Percentiles rank a stretch among this genome's conserved stretches.
phyloP scores from a whole-genome alignment of 2,329 filamentous ascomycete genomes.

The Sarocladiaceae sp. region DNA sequence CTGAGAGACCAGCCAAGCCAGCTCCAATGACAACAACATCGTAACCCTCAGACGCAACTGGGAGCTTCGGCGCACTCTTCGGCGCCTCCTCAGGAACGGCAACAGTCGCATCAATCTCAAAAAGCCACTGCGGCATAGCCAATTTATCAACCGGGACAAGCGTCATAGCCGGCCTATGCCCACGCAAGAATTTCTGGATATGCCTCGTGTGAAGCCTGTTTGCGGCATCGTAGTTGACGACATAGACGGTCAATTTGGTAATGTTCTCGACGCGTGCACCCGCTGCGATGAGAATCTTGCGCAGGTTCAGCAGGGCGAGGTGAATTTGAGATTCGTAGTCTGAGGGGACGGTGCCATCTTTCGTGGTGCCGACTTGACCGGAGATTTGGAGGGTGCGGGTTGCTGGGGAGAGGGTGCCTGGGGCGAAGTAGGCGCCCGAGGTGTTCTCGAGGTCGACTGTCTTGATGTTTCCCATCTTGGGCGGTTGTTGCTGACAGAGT shows the following conservation, averaged over 20 bases:
- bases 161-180: conserved; percentile 37
- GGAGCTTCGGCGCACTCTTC: conserved; percentile 10
- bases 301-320: conserved; percentile 32
- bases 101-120: conserved; percentile 39
- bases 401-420: conserved; percentile 18
- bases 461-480: conserved; percentile 1
- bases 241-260: conserved; percentile 35
- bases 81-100: conserved; percentile 17
- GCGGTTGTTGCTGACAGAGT: neutral
- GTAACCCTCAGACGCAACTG: conserved; percentile 9
- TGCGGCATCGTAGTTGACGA: conserved; percentile 37
- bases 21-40: conserved; percentile 40
- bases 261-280: conserved; percentile 32
- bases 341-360: conserved; percentile 24
- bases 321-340: conserved; percentile 38
- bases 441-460: conserved; percentile 16
- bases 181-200: conserved; percentile 30
- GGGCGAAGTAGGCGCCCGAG: conserved; percentile 15
- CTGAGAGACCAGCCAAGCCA: conserved; percentile 34
- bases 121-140: conserved; percentile 31
- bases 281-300: conserved; percentile 28
- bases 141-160: conserved; percentile 37
- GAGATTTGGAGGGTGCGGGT: conserved; percentile 23
- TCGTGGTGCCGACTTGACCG: conserved; percentile 30
- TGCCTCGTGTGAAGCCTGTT: conserved; percentile 30